phyloP scores from a whole-genome alignment of 179 eudicot species.

The Silene vulgaris region DNA sequence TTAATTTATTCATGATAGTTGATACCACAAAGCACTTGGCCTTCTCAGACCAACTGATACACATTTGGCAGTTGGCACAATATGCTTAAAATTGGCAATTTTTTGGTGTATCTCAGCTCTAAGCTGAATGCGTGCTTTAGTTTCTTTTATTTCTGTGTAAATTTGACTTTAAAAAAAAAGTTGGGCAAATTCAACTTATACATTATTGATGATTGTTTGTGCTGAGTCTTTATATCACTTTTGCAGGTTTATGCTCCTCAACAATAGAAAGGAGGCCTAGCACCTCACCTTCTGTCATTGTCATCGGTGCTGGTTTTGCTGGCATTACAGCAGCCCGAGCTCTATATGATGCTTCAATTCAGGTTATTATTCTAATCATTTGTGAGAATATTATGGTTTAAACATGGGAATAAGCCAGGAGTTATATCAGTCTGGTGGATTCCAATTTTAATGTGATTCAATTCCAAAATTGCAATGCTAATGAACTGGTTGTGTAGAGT shows the following conservation, averaged over 20 bases:
- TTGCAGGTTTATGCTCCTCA: conserved; percentile 58
- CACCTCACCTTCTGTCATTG: conserved; percentile 76
- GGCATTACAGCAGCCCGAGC: conserved; percentile 93
- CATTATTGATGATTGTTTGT: background rate
- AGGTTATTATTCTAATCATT: conserved; percentile 35
- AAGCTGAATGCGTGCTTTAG: background rate
- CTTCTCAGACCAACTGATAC: background rate
- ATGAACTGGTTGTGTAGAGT: background rate
- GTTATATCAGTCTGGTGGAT: background rate
- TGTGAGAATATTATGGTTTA: background rate
- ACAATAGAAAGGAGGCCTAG: conserved; percentile 38
- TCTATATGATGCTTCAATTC: conserved; percentile 84
- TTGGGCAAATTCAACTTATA: background rate
- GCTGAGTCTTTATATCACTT: conserved; percentile 6
- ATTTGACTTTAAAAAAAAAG: background rate
- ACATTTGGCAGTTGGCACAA: background rate
- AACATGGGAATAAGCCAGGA: background rate
- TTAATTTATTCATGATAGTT: too few species aligned
- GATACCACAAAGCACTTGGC: background rate
- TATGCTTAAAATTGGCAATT: background rate
- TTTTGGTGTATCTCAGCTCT: background rate
- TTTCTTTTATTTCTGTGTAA: background rate
- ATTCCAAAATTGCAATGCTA: background rate
- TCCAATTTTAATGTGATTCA: background rate
- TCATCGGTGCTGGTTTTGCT: conserved; percentile 87